phyloP scores from a whole-genome alignment of 768 basidiomycete genomes.

The Tricholoma furcatifolium region DNA sequence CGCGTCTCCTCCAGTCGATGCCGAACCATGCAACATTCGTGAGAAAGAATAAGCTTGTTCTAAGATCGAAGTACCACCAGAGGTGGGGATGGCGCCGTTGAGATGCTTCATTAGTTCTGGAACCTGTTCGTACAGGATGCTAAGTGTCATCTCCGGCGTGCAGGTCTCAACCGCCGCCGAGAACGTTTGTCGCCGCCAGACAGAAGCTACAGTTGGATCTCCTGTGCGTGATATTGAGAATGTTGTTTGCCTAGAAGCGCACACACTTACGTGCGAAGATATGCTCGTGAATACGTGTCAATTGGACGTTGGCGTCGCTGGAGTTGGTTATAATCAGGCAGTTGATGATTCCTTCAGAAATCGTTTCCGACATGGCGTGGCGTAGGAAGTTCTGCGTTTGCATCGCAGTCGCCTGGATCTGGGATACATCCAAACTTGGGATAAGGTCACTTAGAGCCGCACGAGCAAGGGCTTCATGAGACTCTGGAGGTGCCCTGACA shows the following conservation, averaged over 20 bases:
- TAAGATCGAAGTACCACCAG: constrained; percentile 56
- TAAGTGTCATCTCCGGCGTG: constrained; percentile 66
- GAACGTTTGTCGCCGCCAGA: constrained; percentile 90
- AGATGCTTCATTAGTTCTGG: constrained; percentile 62
- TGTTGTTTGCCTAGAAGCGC: not conserved
- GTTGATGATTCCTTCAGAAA: constrained; percentile 80
- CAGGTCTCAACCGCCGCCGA: constrained; percentile 80
- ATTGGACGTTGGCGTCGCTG: constrained; percentile 77
- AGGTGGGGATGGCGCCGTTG: constrained; percentile 36
- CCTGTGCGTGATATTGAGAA: constrained; percentile 46
- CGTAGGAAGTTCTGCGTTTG: constrained; percentile 78
- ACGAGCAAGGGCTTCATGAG: constrained; percentile 51
- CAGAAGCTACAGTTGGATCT: constrained; percentile 84
- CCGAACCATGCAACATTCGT: constrained; percentile 81
- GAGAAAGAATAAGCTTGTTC: constrained; percentile 78
- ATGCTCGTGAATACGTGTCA: constrained; percentile 86
- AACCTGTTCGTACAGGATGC: constrained; percentile 71
- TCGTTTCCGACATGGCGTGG: constrained; percentile 76
- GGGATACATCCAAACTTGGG: constrained; percentile 45
- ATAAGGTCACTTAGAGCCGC: constrained; percentile 62
- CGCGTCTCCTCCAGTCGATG: constrained; percentile 59
- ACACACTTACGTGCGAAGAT: constrained; percentile 71
- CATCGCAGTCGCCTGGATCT: constrained; percentile 54
- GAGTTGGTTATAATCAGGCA: constrained; percentile 86
- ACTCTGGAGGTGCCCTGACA: constrained; percentile 54